These are phyloP conservation scores for Echium plantagineum DNA, from an alignment of 257 asterid species.

Conservation along the genomic window DNA sequence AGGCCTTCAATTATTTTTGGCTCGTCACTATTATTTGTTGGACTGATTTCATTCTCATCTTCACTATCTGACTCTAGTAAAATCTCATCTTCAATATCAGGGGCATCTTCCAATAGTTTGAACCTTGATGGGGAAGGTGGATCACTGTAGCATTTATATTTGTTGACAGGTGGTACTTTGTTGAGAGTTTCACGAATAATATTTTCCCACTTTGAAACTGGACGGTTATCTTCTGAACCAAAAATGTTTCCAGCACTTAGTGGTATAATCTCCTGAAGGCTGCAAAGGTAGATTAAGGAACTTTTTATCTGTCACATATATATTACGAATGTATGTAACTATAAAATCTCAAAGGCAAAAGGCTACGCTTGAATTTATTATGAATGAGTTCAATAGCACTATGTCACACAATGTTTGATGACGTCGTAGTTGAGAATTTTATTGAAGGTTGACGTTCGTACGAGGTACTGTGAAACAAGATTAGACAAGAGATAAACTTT, in stretches of 20 bases:
- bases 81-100: constrained; percentile 52
- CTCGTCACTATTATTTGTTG: constrained; percentile 41
- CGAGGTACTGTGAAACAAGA: no score
- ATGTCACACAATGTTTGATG: neutral
- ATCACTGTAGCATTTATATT: constrained; percentile 72
- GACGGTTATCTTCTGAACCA: constrained; percentile 88
- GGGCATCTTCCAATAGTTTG: constrained; percentile 59
- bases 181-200: constrained; percentile 75
- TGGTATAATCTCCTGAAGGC: constrained; percentile 96
- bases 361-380: no score
- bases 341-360: neutral
- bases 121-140: constrained; percentile 87
- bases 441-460: no score
- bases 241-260: constrained; percentile 86
- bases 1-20: constrained; percentile 14
- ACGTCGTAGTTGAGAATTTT: neutral
- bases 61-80: constrained; percentile 65
- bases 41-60: constrained; percentile 59
- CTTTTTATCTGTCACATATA: neutral
- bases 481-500: no score
- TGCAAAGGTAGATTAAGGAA: constrained; percentile 15
- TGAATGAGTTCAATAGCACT: neutral
- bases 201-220: constrained; percentile 80
- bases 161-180: constrained; percentile 42
- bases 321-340: neutral